phyloP scores from a whole-genome alignment of 768 basidiomycete species.

The Clathrus columnatus region DNA sequence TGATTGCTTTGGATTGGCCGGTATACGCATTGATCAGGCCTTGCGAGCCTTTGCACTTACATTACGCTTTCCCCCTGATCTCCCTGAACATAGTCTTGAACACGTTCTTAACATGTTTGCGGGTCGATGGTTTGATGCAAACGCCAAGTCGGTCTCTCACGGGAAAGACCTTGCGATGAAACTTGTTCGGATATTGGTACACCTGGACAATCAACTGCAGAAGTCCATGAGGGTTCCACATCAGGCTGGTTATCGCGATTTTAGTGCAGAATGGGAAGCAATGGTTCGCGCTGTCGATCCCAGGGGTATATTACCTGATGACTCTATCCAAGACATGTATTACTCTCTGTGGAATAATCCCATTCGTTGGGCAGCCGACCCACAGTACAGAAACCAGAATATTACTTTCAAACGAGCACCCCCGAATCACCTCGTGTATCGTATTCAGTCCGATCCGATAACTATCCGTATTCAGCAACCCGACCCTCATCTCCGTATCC shows the following conservation, averaged over 20 bases:
- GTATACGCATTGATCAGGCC: slow-evolving; percentile 80
- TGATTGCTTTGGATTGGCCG: slow-evolving; percentile 79
- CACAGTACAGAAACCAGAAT: slow-evolving; percentile 11
- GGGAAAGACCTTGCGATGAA: slow-evolving; percentile 73
- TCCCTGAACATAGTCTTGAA: slow-evolving; percentile 39
- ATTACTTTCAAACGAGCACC: slow-evolving; percentile 68
- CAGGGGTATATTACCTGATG: slow-evolving; percentile 60
- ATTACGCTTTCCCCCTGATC: slow-evolving; percentile 50
- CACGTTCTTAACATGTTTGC: slow-evolving; percentile 79
- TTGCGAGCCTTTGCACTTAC: slow-evolving; percentile 84
- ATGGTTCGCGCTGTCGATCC: slow-evolving; percentile 66
- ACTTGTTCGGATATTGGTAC: slow-evolving; percentile 72
- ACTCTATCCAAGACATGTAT: slow-evolving; percentile 71
- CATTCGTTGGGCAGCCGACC: slow-evolving; percentile 6
- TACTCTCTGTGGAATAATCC: slow-evolving; percentile 49
- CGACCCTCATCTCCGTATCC: slow-evolving; percentile 76
- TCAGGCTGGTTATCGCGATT: slow-evolving; percentile 60
- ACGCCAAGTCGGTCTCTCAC: slow-evolving; percentile 66
- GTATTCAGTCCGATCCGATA: slow-evolving; percentile 81
- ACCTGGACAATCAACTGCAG: slow-evolving; percentile 84
- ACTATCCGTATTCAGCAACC: slow-evolving; percentile 76
- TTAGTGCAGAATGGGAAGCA: slow-evolving; percentile 47
- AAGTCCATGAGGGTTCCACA: slow-evolving; percentile 55
- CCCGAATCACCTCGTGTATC: slow-evolving; percentile 76
- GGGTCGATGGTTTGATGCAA: slow-evolving; percentile 84